phyloP scores from a whole-genome alignment of 2,329 filamentous ascomycete species.

The Clarireedia homoeocarpa region DNA sequence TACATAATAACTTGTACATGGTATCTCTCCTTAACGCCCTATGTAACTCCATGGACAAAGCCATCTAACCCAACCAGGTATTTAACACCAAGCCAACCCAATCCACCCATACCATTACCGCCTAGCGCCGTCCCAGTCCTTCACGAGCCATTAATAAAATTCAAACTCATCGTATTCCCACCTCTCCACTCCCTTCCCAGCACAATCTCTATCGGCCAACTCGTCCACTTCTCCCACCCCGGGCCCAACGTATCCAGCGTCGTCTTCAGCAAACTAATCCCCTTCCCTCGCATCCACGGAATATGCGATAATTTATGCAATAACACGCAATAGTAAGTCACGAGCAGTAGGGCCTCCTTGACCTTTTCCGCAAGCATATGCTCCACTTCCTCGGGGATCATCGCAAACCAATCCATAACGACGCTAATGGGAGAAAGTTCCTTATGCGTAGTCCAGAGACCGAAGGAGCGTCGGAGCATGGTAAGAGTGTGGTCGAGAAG shows the following conservation, averaged over 20 bases:
- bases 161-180: conserved; percentile 4
- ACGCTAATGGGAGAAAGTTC: conserved; percentile 14
- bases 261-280: conserved; percentile 31
- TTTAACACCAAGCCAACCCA: not conserved
- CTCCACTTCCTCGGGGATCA: conserved; percentile 28
- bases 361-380: conserved; percentile 28
- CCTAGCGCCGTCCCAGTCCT: too few species aligned
- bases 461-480: conserved; percentile 15
- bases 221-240: conserved; percentile 20
- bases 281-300: conserved; percentile 39
- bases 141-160: conserved; percentile 3
- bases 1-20: too few species aligned
- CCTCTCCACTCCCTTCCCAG: conserved; percentile 7
- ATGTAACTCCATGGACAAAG: too few species aligned
- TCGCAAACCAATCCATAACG: conserved; percentile 33
- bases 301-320: conserved; percentile 31
- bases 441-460: conserved; percentile 20
- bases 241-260: conserved; percentile 23
- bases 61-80: too few species aligned
- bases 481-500: conserved; percentile 12
- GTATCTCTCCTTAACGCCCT: too few species aligned
- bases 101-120: not conserved
- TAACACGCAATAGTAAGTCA: conserved; percentile 32
- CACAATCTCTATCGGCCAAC: conserved; percentile 20
- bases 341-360: conserved; percentile 32